Evolutionary conservation across 306 rosid species (phyloP).

Genomic region (Cicer cuneatum): DNA sequence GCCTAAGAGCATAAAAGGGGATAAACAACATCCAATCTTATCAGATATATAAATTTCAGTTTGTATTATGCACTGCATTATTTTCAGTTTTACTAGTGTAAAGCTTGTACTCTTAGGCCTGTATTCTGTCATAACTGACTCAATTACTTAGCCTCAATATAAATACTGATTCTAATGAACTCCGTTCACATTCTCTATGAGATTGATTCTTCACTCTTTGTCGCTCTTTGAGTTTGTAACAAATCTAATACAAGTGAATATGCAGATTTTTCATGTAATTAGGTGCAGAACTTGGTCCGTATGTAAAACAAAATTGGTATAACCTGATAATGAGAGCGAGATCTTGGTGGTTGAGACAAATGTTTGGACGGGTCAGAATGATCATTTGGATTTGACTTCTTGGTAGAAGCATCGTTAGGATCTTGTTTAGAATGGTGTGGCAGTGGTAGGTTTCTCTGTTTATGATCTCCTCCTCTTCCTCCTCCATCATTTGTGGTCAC

Average conservation of each 20-base stretch:
- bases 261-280: not conserved
- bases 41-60: not conserved
- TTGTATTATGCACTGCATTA: constrained; percentile 3
- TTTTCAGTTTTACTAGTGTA: not conserved
- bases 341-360: constrained; percentile 58
- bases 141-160: not conserved
- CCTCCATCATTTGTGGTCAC: constrained; percentile 46
- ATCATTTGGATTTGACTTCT: constrained; percentile 47
- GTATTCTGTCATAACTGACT: not conserved
- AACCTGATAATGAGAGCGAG: constrained; percentile 77
- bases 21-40: not conserved
- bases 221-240: not conserved
- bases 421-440: constrained; percentile 55
- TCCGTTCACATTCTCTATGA: not conserved
- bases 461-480: not conserved
- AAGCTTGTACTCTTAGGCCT: not conserved
- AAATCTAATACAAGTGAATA: constrained; percentile 14
- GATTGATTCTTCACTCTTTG: not conserved
- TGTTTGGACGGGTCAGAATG: constrained; percentile 52
- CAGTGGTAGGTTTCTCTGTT: constrained; percentile 41
- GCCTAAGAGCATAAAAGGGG: not conserved
- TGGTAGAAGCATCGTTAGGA: constrained; percentile 47
- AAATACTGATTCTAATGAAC: not conserved
- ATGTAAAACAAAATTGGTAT: not conserved
- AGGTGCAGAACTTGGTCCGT: not conserved